Conservation (phyloP, 169 alveolate species). For the Eimeria acervulina region DNA sequence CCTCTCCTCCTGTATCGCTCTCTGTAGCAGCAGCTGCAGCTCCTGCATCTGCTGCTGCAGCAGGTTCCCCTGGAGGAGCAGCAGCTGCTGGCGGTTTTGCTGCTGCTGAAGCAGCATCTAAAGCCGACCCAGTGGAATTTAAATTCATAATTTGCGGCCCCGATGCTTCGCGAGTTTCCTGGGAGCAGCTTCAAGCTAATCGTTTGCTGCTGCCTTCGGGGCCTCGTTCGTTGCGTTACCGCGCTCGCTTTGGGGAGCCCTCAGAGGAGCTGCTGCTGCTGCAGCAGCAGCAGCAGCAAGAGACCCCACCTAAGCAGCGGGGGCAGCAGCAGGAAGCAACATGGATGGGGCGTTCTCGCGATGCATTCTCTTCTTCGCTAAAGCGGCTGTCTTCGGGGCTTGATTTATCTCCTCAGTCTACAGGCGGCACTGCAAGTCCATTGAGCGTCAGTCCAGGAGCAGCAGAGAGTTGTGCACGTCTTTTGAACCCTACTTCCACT, state of each 20-base stretch:
- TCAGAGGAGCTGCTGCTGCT: conserved; percentile 24
- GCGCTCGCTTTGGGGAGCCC: conserved; percentile 13
- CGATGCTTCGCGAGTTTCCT: not conserved
- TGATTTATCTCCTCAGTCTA: conserved; percentile 6
- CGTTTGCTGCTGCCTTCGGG: not conserved
- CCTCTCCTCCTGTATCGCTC: not conserved
- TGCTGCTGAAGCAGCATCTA: not conserved
- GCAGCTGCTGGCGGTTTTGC: not conserved
- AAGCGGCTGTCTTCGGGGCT: conserved; percentile 34
- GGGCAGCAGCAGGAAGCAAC: conserved; percentile 57
- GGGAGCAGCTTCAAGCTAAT: conserved; percentile 26
- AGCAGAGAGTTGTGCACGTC: not conserved
- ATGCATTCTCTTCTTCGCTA: conserved; percentile 48
- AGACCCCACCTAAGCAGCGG: too few species aligned
- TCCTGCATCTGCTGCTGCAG: not conserved
- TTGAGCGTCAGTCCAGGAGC: too few species aligned
- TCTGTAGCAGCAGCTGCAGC: not conserved
- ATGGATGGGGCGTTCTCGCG: conserved; percentile 41
- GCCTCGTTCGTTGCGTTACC: not conserved
- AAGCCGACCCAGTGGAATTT: not conserved
- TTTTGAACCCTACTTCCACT: too few species aligned
- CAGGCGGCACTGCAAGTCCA: too few species aligned
- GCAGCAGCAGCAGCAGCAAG: conserved; percentile 27
- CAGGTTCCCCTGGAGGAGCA: not conserved
- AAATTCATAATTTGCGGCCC: conserved; percentile 7